Percentiles rank a stretch among this genome's conserved stretches.
Evolutionary conservation across 2,329 filamentous ascomycete genomes (phyloP).

Genomic region (Aspergillus candidus): DNA sequence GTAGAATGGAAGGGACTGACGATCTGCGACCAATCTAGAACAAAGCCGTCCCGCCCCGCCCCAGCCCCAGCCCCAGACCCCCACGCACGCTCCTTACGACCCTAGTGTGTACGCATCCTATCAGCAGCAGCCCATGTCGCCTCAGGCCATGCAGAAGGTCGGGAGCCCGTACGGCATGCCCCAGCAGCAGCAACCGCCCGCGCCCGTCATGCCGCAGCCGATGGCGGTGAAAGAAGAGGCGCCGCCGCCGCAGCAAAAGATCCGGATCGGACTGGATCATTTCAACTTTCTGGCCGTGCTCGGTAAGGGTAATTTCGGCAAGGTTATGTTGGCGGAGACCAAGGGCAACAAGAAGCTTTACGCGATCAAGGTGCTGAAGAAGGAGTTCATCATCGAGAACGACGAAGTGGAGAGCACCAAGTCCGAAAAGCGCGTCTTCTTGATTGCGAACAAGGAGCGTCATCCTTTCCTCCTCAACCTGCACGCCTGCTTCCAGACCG

Average conservation of each 20-base stretch:
- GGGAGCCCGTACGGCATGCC: constrained; percentile 24
- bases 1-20: constrained; percentile 9
- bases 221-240: constrained; percentile 25
- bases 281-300: constrained; percentile 99
- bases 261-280: constrained; percentile 89
- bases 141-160: constrained; percentile 24
- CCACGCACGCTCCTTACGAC: constrained; percentile 43
- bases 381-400: constrained; percentile 99
- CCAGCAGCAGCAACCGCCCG: constrained; percentile 18
- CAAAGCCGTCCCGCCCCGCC: constrained; percentile 34
- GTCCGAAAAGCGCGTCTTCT: constrained; percentile 94
- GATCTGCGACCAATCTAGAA: constrained; percentile 36
- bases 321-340: constrained; percentile 98
- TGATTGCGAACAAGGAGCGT: constrained; percentile 93
- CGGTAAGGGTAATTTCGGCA: constrained; percentile 98
- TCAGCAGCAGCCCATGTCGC: constrained; percentile 22
- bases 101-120: constrained; percentile 38
- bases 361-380: constrained; percentile 98
- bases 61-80: constrained; percentile 39
- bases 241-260: constrained; percentile 26
- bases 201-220: constrained; percentile 18
- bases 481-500: constrained; percentile 98
- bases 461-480: constrained; percentile 94
- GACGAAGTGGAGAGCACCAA: constrained; percentile 97
- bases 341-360: constrained; percentile 89